Percentiles rank a stretch among this genome's conserved stretches.
Evolutionary conservation across 495 filamentous ascomycete species (phyloP).

Genomic region (Trichoderma reesei): DNA sequence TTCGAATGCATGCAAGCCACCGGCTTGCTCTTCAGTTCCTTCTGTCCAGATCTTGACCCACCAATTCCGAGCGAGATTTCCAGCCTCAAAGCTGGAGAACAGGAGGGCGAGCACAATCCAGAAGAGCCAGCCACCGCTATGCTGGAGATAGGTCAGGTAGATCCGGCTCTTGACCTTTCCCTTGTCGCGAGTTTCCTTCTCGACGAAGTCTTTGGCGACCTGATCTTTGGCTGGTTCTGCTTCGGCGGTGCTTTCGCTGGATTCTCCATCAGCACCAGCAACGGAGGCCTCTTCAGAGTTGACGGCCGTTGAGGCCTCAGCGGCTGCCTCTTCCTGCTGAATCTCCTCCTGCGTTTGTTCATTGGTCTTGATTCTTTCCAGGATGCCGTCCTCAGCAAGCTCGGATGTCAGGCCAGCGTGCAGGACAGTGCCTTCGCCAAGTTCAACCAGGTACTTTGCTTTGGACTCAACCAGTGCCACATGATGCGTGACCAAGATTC

Average conservation of each 20-base stretch:
- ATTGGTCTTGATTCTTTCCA: conserved; percentile 50
- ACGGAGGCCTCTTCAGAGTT: conserved; percentile 30
- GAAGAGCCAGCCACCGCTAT: conserved; percentile 54
- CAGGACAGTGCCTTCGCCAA: conserved; percentile 56
- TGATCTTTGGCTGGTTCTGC: conserved; percentile 32
- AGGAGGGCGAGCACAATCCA: conserved; percentile 48
- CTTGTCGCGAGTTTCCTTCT: conserved; percentile 59
- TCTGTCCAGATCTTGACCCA: conserved; percentile 65
- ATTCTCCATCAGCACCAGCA: conserved; percentile 2
- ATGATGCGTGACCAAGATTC: conserved; percentile 77
- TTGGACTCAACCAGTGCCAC: conserved; percentile 58
- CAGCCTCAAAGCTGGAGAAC: conserved; percentile 30
- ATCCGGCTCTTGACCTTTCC: conserved; percentile 54
- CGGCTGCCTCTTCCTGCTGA: conserved; percentile 31
- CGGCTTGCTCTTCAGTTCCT: neutral
- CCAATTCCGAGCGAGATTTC: conserved; percentile 41
- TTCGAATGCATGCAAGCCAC: neutral
- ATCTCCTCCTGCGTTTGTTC: conserved; percentile 37
- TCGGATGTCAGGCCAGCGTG: conserved; percentile 51
- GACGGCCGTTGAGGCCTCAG: conserved; percentile 28
- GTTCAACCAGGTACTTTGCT: conserved; percentile 59
- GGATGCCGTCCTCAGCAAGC: conserved; percentile 41
- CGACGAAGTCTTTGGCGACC: conserved; percentile 53
- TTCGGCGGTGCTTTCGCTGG: neutral
- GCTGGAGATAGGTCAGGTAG: conserved; percentile 54